phyloP scores from a whole-genome alignment of 2,329 filamentous ascomycete species.

The Fusarium mexicanum region DNA sequence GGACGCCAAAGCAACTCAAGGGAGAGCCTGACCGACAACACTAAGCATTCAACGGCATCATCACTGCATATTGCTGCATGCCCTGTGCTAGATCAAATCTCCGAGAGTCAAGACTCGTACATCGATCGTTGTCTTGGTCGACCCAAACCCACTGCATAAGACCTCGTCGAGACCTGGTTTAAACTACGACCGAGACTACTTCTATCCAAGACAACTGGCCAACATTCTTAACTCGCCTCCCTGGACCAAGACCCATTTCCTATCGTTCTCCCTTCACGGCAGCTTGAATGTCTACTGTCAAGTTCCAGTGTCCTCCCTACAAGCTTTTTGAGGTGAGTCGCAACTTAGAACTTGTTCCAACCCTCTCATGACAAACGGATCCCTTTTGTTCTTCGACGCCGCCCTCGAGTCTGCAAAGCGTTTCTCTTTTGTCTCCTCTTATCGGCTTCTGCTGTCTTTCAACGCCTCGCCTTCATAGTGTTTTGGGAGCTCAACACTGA shows the following conservation, averaged over 20 bases:
- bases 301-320: constrained; percentile 65
- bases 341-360: constrained; percentile 48
- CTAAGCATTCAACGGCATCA: constrained; percentile 46
- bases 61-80: constrained; percentile 45
- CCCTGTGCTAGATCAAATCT: constrained; percentile 51
- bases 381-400: constrained; percentile 24
- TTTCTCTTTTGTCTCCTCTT: constrained; percentile 23
- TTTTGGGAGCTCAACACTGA: constrained; percentile 43
- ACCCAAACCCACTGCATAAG: constrained; percentile 48
- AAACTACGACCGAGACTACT: constrained; percentile 46
- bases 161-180: constrained; percentile 52
- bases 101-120: constrained; percentile 47
- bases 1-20: constrained; percentile 48
- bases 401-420: constrained; percentile 24
- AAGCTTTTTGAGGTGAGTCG: constrained; percentile 69
- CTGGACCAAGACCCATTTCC: constrained; percentile 47
- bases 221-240: constrained; percentile 48
- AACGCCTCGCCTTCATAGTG: constrained; percentile 21
- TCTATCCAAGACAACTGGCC: constrained; percentile 52
- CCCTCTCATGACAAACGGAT: constrained; percentile 37
- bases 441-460: constrained; percentile 21
- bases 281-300: constrained; percentile 68
- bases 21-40: constrained; percentile 46
- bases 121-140: constrained; percentile 45
- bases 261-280: constrained; percentile 48